Percentiles rank a stretch among this genome's conserved stretches.
phyloP scores from a whole-genome alignment of 805 yeast genomes.

The Scheffersomyces amazonensis region DNA sequence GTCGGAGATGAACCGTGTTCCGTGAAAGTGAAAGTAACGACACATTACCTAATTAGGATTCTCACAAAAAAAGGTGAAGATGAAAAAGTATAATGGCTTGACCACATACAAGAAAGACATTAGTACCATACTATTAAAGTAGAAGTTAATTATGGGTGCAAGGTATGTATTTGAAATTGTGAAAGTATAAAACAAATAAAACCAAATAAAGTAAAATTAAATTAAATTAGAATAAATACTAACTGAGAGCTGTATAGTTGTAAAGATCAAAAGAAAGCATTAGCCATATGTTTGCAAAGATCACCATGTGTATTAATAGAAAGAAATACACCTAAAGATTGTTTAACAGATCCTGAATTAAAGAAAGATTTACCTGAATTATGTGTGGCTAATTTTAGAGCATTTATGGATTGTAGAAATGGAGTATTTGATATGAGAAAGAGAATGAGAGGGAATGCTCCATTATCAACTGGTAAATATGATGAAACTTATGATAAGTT shows the following conservation, averaged over 20 bases:
- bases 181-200: background rate
- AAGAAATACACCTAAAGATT: slow-evolving; percentile 84
- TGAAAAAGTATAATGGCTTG: no score
- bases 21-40: no score
- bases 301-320: slow-evolving; percentile 94
- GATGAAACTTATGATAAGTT: slow-evolving; percentile 83
- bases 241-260: slow-evolving; percentile 56
- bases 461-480: slow-evolving; percentile 87
- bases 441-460: slow-evolving; percentile 91
- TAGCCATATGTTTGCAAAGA: slow-evolving; percentile 91
- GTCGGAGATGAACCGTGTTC: no score
- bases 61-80: no score
- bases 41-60: no score
- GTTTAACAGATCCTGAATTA: slow-evolving; percentile 78
- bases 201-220: no score
- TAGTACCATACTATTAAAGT: background rate
- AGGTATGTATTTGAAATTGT: slow-evolving; percentile 36
- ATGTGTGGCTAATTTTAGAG: slow-evolving; percentile 78
- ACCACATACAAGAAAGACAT: no score
- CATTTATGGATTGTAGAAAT: slow-evolving; percentile 85
- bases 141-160: slow-evolving; percentile 45
- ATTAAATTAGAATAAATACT: no score
- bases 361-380: slow-evolving; percentile 78
- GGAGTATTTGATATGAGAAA: slow-evolving; percentile 91
- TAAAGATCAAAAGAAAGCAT: slow-evolving; percentile 90